Evolutionary conservation across 2,329 filamentous ascomycete genomes (phyloP), one percentile per base, ranked within the genome.

Genomic region (Fusarium marasasianum): DNA sequence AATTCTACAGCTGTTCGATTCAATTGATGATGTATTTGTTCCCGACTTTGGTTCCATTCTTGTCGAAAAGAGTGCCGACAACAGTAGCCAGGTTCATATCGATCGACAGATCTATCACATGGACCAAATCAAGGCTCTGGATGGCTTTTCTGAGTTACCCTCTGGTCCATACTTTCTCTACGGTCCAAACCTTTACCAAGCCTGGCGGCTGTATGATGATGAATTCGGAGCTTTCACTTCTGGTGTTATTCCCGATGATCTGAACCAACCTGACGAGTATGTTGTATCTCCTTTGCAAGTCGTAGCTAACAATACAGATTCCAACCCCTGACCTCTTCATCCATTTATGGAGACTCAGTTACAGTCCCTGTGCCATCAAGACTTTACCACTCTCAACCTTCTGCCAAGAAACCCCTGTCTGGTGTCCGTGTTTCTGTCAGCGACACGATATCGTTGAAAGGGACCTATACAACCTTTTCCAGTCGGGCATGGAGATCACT

Each of bases 401-500:
- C 77, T 13, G 53, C 69, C 12, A 66, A 72, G 17, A 81, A 80
- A 38, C 84, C 83, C 0, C 74, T 85, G 13, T 82, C 79, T 20
- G 84, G 84, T 22, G 63, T 79, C 22, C 82, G 84, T 8, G 63
- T 84, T 8, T 76, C 82, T 29, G 67, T 85, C 17, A 78, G 79
- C 24, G 83, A 86, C 41, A 71, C 77, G 8, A 70, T 80, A 40
- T 76, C 80, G 7, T 63, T 85, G 1, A 71, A 78, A n/a, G 91
- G 91, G 4, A 79, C 91, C 0, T 84, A 84, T 18, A 91, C 88
- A 0, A 85, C 85, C 3, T 83, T 87, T 38, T 91, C 90, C 1
- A 91, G 90, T 62, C 83, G 88, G 38, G 87, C 90, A 4, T 92
- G 87, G 84, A 86, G 86, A 29, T 81, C 86, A 40, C 79, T 92